Percentiles rank a stretch among this genome's conserved stretches.
Conservation (phyloP, 179 eudicot species). For the Monotropa hypopitys region DNA sequence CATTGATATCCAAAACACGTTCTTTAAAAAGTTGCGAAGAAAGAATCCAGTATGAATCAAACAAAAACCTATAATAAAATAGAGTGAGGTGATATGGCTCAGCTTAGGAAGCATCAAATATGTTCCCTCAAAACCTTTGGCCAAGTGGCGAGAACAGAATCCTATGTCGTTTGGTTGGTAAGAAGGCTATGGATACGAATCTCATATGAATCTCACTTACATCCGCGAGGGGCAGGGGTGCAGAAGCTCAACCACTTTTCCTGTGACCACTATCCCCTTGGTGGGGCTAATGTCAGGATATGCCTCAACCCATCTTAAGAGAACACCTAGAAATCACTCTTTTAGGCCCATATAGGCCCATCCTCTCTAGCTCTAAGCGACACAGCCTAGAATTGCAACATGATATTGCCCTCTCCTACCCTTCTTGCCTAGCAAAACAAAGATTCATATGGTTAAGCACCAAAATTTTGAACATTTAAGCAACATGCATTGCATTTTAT, state of each 20-base stretch:
- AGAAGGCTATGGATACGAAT: neutral
- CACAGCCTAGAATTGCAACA: neutral
- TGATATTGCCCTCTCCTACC: neutral
- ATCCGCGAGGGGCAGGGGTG: neutral
- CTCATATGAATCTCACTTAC: no score
- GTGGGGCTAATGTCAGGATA: neutral
- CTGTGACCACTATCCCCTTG: neutral
- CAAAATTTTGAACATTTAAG: no score
- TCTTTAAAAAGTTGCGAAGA: no score
- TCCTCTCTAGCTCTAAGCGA: neutral
- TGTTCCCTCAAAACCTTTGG: neutral
- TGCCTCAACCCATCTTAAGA: neutral
- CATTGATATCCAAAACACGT: neutral
- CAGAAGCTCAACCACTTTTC: neutral
- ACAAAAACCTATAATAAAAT: neutral
- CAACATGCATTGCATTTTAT: no score
- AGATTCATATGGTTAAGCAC: no score
- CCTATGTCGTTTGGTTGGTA: neutral
- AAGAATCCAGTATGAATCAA: neutral
- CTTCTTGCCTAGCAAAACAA: neutral
- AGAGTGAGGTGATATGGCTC: no score
- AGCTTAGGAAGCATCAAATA: neutral
- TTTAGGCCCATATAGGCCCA: neutral
- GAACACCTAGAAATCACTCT: neutral
- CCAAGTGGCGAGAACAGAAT: neutral